Conservation (phyloP, 345 rosid genomes). For the Camelina laxa region DNA sequence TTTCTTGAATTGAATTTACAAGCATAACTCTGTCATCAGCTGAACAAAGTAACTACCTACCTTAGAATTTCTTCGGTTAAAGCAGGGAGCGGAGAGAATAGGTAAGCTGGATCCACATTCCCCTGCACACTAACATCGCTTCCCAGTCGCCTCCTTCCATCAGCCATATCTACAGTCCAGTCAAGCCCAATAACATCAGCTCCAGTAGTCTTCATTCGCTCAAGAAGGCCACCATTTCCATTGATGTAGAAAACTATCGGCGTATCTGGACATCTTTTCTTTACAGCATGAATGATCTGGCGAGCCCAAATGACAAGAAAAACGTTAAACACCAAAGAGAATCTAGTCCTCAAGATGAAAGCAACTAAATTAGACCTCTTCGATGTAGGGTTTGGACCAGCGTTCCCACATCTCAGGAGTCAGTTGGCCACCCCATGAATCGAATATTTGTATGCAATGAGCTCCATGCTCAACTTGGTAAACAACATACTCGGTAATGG, state of each 20-base stretch:
- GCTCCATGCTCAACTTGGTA: constrained; percentile 93
- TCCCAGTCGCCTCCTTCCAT: constrained; percentile 81
- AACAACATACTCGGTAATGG: constrained; percentile 75
- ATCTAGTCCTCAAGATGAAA: constrained; percentile 1
- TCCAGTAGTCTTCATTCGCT: constrained; percentile 85
- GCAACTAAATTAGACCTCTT: constrained; percentile 56
- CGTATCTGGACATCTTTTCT: constrained; percentile 76
- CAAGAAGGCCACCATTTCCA: constrained; percentile 94
- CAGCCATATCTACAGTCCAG: constrained; percentile 97
- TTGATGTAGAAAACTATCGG: constrained; percentile 89
- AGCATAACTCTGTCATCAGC: not conserved
- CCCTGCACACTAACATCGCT: constrained; percentile 77
- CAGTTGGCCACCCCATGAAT: constrained; percentile 98
- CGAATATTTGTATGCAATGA: constrained; percentile 92
- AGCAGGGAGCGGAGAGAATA: constrained; percentile 79
- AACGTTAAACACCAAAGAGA: not conserved
- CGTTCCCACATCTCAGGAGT: constrained; percentile 88
- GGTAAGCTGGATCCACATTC: constrained; percentile 84
- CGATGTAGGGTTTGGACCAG: constrained; percentile 89
- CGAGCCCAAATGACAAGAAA: not conserved
- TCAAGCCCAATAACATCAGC: constrained; percentile 96
- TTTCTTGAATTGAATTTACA: constrained; percentile 8
- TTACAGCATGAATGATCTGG: constrained; percentile 68
- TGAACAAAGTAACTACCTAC: constrained; percentile 40
- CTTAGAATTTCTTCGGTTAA: constrained; percentile 81